Conservation (phyloP, 164 flowering plant genomes). For the Pachysandra terminalis region DNA sequence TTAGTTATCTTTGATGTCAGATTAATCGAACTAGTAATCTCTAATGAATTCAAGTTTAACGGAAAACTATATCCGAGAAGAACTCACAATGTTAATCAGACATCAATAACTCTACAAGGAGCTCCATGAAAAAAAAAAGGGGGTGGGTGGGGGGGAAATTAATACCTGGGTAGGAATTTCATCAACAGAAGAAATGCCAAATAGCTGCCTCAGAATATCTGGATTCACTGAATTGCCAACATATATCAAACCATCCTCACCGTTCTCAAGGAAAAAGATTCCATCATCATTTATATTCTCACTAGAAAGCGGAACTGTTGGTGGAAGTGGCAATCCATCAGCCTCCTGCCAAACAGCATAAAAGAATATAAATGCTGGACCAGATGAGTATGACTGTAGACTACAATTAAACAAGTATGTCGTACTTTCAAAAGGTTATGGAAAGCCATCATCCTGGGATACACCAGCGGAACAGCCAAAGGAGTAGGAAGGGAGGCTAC, state of each 20-base stretch:
- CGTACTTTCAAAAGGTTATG: slow-evolving; percentile 72
- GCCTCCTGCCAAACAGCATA: slow-evolving; percentile 41
- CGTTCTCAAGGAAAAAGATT: slow-evolving; percentile 89
- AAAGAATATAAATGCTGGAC: too few relatives aligned
- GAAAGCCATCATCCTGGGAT: slow-evolving; percentile 82
- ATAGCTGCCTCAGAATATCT: slow-evolving; percentile 49
- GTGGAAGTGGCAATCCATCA: slow-evolving; percentile 53
- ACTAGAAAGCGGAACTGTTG: slow-evolving; percentile 76
- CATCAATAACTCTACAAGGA: not conserved
- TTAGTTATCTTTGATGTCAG: not conserved
- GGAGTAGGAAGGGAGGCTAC: slow-evolving; percentile 68
- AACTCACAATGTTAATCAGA: not conserved
- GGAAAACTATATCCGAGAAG: not conserved
- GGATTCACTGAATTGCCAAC: slow-evolving; percentile 64
- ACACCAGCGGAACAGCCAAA: slow-evolving; percentile 71
- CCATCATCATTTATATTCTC: slow-evolving; percentile 84
- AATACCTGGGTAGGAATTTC: slow-evolving; percentile 79
- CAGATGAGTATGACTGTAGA: not conserved
- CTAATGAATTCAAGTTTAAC: too few relatives aligned
- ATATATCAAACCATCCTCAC: slow-evolving; percentile 78
- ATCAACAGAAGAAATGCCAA: slow-evolving; percentile 64
- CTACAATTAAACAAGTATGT: not conserved
- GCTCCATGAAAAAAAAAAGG: not conserved
- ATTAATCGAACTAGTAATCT: not conserved
- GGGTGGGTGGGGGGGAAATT: too few relatives aligned